These are phyloP conservation scores for Colletotrichum echinochloae DNA, from an alignment of 2,329 filamentous ascomycete species.

Conservation along the genomic window DNA sequence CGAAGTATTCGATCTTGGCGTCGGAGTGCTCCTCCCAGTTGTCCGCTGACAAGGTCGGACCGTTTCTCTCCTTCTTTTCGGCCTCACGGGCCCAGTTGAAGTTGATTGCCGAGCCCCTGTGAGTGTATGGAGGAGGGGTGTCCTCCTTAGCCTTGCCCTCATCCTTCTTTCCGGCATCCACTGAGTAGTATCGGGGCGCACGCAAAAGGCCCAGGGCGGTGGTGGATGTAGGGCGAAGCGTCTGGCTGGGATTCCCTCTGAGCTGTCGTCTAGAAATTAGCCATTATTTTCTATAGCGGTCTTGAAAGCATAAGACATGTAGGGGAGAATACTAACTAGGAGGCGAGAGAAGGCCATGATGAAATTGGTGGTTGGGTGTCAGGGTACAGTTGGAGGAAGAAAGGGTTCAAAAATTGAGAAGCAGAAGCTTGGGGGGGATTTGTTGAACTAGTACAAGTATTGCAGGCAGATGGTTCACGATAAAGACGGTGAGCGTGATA, in stretches of 20 bases:
- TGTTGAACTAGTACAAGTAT: background rate
- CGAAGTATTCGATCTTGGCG: conserved; percentile 56
- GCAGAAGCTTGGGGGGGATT: background rate
- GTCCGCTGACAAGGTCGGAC: conserved; percentile 40
- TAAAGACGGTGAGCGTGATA: conserved; percentile 2
- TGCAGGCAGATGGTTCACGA: background rate
- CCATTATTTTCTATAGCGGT: background rate
- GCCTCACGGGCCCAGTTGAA: conserved; percentile 37
- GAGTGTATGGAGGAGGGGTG: conserved; percentile 25
- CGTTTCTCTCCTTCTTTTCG: conserved; percentile 27
- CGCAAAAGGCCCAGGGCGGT: background rate
- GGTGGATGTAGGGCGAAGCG: conserved; percentile 12
- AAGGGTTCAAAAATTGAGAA: background rate
- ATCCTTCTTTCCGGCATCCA: conserved; percentile 23
- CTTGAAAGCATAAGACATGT: background rate
- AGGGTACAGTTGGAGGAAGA: conserved; percentile 3
- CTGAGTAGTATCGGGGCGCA: conserved; percentile 14
- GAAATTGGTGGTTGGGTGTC: background rate
- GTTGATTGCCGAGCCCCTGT: conserved; percentile 40
- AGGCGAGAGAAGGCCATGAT: conserved; percentile 26
- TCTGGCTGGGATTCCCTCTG: background rate
- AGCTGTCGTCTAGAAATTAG: conserved; percentile 9
- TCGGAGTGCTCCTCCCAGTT: conserved; percentile 60
- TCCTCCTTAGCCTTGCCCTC: conserved; percentile 6
- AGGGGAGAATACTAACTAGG: conserved; percentile 18